Evolutionary conservation across 345 rosid genomes (phyloP).

Genomic region (Ailanthus altissimus): DNA sequence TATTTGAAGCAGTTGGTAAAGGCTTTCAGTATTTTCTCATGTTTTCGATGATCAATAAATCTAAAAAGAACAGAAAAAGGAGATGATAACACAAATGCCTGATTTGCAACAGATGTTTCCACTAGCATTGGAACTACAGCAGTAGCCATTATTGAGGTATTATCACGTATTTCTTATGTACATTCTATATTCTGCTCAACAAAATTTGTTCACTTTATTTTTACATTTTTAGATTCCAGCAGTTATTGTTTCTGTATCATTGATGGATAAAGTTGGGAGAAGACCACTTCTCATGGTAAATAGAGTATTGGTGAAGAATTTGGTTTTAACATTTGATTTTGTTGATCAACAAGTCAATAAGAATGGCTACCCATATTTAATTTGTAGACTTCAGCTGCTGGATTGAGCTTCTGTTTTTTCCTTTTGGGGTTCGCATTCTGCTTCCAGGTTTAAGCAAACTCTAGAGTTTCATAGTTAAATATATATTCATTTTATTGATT

Average conservation of each 20-base stretch:
- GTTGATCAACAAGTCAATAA: background rate
- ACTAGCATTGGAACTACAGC: conserved; percentile 33
- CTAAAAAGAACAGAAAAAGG: background rate
- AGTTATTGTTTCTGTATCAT: conserved; percentile 28
- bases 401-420: conserved; percentile 38
- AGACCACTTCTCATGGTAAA: conserved; percentile 52
- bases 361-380: background rate
- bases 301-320: background rate
- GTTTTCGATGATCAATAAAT: background rate
- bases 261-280: conserved; percentile 57
- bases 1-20: conserved; percentile 59
- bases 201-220: background rate
- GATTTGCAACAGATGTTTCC: conserved; percentile 32
- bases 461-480: background rate
- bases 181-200: background rate
- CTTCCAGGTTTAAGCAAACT: conserved; percentile 41
- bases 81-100: background rate
- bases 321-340: background rate
- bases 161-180: background rate
- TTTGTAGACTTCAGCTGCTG: conserved; percentile 51
- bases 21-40: background rate
- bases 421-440: conserved; percentile 49
- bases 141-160: conserved; percentile 38
- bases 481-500: background rate
- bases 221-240: conserved; percentile 36